A percentile compares a stretch with the other conserved stretches of the same genome.
phyloP scores from a whole-genome alignment of 208 protist genomes.

The Leishmania turanica region DNA sequence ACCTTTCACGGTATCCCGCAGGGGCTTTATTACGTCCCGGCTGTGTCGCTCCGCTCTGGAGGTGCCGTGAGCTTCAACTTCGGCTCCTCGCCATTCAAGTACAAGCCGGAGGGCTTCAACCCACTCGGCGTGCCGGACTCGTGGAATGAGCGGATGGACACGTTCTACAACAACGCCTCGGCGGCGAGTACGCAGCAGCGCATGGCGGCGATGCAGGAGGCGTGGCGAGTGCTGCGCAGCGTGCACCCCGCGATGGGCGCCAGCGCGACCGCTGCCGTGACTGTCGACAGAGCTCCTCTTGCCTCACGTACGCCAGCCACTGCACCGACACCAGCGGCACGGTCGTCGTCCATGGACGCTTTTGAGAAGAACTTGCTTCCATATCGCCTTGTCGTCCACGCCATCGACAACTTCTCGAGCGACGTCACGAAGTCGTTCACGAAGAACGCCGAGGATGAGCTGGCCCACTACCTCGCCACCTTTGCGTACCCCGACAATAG shows the following conservation, averaged over 20 bases:
- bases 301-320: background rate
- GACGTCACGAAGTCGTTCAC: constrained; percentile 51
- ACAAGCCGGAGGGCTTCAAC: constrained; percentile 89
- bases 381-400: constrained; percentile 45
- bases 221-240: constrained; percentile 50
- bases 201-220: constrained; percentile 47
- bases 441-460: constrained; percentile 53
- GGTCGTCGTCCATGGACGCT: constrained; percentile 21
- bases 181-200: constrained; percentile 53
- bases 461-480: constrained; percentile 19
- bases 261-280: background rate
- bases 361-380: constrained; percentile 26
- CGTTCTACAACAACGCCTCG: constrained; percentile 80
- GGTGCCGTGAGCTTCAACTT: constrained; percentile 91
- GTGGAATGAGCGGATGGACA: constrained; percentile 91
- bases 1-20: constrained; percentile 48
- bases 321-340: background rate
- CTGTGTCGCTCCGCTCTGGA: constrained; percentile 82
- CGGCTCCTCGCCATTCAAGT: constrained; percentile 81
- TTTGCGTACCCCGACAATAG: constrained; percentile 19
- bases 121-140: constrained; percentile 90
- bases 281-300: background rate
- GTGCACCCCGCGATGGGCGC: constrained; percentile 16
- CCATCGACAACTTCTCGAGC: constrained; percentile 56
- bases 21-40: constrained; percentile 64